These are phyloP conservation scores for Pichia terricola DNA, from an alignment of 1,139 yeast species.

Conservation along the genomic window DNA sequence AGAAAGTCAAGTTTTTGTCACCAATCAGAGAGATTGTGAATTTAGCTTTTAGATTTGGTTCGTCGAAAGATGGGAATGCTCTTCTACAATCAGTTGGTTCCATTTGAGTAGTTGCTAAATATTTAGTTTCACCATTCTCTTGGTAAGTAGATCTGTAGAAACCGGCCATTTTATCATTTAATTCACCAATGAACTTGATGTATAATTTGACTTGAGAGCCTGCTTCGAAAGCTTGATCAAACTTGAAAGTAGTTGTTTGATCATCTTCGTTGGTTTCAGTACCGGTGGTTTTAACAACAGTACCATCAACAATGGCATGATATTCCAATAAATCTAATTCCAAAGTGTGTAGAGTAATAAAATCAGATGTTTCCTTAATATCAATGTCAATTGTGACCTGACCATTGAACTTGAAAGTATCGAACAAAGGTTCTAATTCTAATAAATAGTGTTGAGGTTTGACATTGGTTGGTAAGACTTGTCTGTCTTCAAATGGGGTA, in stretches of 20 bases:
- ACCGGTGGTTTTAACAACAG: slow-evolving; percentile 12
- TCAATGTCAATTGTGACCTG: slow-evolving; percentile 33
- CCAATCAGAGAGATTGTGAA: slow-evolving; percentile 61
- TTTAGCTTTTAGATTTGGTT: slow-evolving; percentile 76
- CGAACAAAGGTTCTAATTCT: slow-evolving; percentile 25
- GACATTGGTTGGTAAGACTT: slow-evolving; percentile 33
- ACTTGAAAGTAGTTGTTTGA: slow-evolving; percentile 55
- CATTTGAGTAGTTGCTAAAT: slow-evolving; percentile 79
- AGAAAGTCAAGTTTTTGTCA: slow-evolving; percentile 52
- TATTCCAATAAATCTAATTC: slow-evolving; percentile 28
- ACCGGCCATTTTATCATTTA: slow-evolving; percentile 76
- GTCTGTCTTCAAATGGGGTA: slow-evolving; percentile 12
- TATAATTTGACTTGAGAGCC: slow-evolving; percentile 25
- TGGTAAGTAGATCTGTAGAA: slow-evolving; percentile 75
- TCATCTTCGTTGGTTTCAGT: slow-evolving; percentile 29
- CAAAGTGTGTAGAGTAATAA: slow-evolving; percentile 33
- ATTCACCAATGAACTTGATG: slow-evolving; percentile 37
- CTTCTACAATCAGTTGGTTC: slow-evolving; percentile 88
- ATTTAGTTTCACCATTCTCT: slow-evolving; percentile 52
- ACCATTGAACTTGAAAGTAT: slow-evolving; percentile 32
- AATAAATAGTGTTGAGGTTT: slow-evolving; percentile 40
- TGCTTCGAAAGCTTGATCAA: slow-evolving; percentile 36
- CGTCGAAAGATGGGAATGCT: slow-evolving; percentile 88
- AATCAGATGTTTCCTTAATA: slow-evolving; percentile 30
- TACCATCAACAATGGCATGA: slow-evolving; percentile 11